Conservation (phyloP, 257 asterid species). For the Marsdenia floribunda region DNA sequence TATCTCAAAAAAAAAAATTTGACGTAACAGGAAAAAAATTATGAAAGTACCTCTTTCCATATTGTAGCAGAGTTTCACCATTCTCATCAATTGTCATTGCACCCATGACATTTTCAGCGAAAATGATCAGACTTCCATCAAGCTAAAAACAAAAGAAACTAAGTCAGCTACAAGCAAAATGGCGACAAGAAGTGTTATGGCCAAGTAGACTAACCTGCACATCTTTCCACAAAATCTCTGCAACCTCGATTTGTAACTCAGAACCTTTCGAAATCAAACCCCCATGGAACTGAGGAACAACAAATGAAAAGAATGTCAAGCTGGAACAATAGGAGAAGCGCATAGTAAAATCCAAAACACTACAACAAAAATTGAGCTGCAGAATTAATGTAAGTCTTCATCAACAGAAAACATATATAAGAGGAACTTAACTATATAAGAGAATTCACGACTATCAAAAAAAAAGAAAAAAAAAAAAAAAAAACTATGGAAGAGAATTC, state of each 20-base stretch:
- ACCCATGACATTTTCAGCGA: constrained; percentile 81
- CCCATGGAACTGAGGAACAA: constrained; percentile 61
- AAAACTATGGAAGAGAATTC: no score
- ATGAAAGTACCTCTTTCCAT: constrained; percentile 68
- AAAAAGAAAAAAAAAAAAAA: no score
- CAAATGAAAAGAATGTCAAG: constrained; percentile 16
- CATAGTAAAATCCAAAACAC: background rate
- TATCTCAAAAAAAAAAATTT: constrained; percentile 16
- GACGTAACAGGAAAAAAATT: constrained; percentile 9
- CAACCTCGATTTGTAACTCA: constrained; percentile 85
- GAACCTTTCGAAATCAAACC: constrained; percentile 89
- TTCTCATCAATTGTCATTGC: constrained; percentile 38
- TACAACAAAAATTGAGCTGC: background rate
- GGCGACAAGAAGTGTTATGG: constrained; percentile 10
- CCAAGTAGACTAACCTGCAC: constrained; percentile 60
- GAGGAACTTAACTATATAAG: background rate
- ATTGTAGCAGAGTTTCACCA: constrained; percentile 66
- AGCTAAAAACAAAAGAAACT: constrained; percentile 52
- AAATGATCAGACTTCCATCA: constrained; percentile 76
- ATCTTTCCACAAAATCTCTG: constrained; percentile 87
- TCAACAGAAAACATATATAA: background rate
- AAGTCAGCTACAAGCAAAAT: constrained; percentile 27
- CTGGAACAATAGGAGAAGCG: constrained; percentile 6
- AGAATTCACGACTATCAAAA: no score
- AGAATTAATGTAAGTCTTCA: background rate